phyloP scores from a whole-genome alignment of 371 early-diverging fungal species.

The Mucor mucedo region DNA sequence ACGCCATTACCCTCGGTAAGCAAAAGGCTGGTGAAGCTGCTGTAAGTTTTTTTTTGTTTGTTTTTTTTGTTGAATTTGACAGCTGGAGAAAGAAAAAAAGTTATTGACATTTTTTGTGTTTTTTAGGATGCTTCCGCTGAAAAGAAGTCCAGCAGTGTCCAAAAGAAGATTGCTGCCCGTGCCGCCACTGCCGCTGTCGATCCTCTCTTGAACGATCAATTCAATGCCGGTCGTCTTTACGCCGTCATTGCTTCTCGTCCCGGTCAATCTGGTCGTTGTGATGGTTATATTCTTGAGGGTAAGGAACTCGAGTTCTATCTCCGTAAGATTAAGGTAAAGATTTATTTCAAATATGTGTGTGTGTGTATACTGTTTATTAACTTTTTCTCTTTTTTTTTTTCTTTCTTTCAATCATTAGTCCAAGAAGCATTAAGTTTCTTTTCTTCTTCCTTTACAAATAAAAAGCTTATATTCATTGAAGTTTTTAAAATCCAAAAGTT shows the following conservation, averaged over 20 bases:
- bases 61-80: neutral
- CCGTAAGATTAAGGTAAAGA: conserved; percentile 83
- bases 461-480: conserved; percentile 17
- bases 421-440: conserved; percentile 35
- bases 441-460: conserved; percentile 10
- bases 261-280: conserved; percentile 98
- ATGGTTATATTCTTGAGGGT: conserved; percentile 99
- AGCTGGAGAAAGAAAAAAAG: neutral
- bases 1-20: conserved; percentile 89
- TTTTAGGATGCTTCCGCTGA: conserved; percentile 69
- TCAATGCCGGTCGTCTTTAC: conserved; percentile 96
- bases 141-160: conserved; percentile 90
- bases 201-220: conserved; percentile 91
- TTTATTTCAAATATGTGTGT: too few relatives aligned
- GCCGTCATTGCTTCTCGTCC: conserved; percentile 97
- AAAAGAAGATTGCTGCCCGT: conserved; percentile 89
- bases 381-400: neutral
- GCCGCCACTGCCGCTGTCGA: conserved; percentile 86
- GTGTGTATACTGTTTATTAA: too few relatives aligned
- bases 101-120: conserved; percentile 10
- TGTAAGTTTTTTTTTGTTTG: conserved; percentile 33
- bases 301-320: conserved; percentile 98
- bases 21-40: conserved; percentile 75
- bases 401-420: conserved; percentile 19
- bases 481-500: conserved; percentile 9